These are phyloP conservation scores for Penicillium italicum DNA, from an alignment of 2,329 filamentous ascomycete species.

Conservation along the genomic window DNA sequence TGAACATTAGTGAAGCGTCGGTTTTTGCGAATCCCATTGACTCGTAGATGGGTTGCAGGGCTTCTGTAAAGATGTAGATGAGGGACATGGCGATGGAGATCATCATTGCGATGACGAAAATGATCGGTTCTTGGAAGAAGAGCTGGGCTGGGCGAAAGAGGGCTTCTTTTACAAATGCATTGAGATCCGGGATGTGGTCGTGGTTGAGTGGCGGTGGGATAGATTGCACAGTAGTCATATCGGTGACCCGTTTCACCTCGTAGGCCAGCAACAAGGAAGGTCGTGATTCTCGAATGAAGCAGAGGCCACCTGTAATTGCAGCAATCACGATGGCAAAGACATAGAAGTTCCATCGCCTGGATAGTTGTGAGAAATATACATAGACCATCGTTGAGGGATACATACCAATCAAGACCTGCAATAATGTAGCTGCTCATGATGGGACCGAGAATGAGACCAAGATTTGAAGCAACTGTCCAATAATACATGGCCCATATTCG, in stretches of 20 bases:
- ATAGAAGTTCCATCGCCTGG: slow-evolving; percentile 47
- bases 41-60: slow-evolving; percentile 42
- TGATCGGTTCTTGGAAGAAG: slow-evolving; percentile 48
- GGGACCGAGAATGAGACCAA: slow-evolving; percentile 46
- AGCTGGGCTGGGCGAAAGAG: slow-evolving; percentile 43
- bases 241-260: slow-evolving; percentile 32
- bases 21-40: slow-evolving; percentile 34
- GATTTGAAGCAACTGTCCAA: slow-evolving; percentile 45
- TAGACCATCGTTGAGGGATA: background rate
- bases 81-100: slow-evolving; percentile 44
- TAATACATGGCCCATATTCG: slow-evolving; percentile 48
- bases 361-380: background rate
- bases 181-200: slow-evolving; percentile 38
- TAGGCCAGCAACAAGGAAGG: slow-evolving; percentile 42
- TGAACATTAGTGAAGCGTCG: slow-evolving; percentile 41
- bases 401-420: slow-evolving; percentile 38
- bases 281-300: slow-evolving; percentile 45
- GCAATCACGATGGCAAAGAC: slow-evolving; percentile 41
- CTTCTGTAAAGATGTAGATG: slow-evolving; percentile 51
- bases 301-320: slow-evolving; percentile 33
- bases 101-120: slow-evolving; percentile 45
- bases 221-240: slow-evolving; percentile 11
- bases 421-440: slow-evolving; percentile 45
- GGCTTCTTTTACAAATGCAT: slow-evolving; percentile 38
- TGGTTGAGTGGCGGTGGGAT: slow-evolving; percentile 35